Evolutionary conservation across 2,329 filamentous ascomycete species (phyloP).

Genomic region (Macroventuria anomochaeta): DNA sequence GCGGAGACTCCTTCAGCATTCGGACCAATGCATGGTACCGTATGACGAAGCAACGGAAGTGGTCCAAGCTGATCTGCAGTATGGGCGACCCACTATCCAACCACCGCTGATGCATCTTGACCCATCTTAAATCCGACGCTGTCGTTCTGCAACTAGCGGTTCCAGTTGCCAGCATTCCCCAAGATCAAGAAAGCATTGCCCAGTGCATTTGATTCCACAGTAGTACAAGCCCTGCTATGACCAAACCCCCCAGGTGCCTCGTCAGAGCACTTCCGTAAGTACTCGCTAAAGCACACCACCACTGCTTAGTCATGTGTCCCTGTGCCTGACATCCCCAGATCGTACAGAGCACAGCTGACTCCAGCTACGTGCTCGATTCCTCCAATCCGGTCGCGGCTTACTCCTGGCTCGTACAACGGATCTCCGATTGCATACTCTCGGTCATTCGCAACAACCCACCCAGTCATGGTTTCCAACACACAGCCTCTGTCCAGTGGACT

Average conservation of each 20-base stretch:
- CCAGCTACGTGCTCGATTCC: not conserved
- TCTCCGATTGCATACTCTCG: slow-evolving; percentile 6
- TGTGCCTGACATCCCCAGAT: slow-evolving; percentile 29
- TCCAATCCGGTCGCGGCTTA: slow-evolving; percentile 7
- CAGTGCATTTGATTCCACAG: not conserved
- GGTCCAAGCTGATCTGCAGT: slow-evolving; percentile 14
- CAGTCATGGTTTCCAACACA: slow-evolving; percentile 1
- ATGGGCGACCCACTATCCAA: slow-evolving; percentile 1
- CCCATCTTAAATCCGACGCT: not conserved
- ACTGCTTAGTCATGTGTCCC: slow-evolving; percentile 23
- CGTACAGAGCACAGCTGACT: slow-evolving; percentile 18
- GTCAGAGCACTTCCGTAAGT: slow-evolving; percentile 36
- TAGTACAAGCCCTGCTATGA: slow-evolving; percentile 2
- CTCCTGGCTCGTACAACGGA: slow-evolving; percentile 3
- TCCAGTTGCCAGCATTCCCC: too few species aligned
- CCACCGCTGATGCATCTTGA: slow-evolving; percentile 3
- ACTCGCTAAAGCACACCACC: slow-evolving; percentile 22
- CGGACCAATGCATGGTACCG: slow-evolving; percentile 11
- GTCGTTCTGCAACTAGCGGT: not conserved
- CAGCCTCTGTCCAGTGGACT: not conserved
- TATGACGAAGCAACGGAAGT: slow-evolving; percentile 12
- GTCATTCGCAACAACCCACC: not conserved
- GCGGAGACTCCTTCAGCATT: slow-evolving; percentile 1
- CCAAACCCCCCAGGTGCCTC: slow-evolving; percentile 19
- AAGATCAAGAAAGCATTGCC: not conserved